Evolutionary conservation across 495 filamentous ascomycete genomes (phyloP).

Genomic region (Copromyces sp.): DNA sequence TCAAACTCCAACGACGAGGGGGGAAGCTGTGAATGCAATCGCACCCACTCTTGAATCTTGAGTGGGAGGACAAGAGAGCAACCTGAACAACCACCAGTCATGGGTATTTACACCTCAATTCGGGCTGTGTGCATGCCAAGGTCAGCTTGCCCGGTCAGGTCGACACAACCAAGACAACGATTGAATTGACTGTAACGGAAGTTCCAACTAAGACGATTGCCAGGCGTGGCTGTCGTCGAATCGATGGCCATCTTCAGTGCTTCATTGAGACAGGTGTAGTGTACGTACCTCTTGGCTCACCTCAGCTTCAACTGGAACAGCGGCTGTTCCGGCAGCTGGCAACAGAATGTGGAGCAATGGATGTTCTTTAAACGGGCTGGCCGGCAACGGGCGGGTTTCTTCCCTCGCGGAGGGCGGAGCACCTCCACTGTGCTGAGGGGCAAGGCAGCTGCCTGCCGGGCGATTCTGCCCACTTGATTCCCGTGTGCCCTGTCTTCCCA

Average conservation of each 20-base stretch:
- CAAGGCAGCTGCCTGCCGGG: background rate
- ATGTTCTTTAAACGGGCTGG: background rate
- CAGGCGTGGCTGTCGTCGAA: background rate
- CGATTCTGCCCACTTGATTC: background rate
- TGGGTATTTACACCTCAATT: background rate
- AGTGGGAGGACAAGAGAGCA: background rate
- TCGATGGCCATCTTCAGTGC: background rate
- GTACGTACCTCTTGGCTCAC: too few species aligned
- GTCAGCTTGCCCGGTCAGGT: background rate
- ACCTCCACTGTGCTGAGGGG: background rate
- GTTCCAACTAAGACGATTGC: background rate
- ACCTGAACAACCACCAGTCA: background rate
- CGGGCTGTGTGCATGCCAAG: background rate
- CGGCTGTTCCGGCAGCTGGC: background rate
- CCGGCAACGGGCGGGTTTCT: background rate
- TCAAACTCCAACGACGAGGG: background rate
- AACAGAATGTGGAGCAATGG: background rate
- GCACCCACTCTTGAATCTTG: background rate
- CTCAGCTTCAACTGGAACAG: background rate
- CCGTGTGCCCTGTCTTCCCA: background rate
- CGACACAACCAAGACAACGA: background rate
- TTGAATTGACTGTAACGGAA: background rate
- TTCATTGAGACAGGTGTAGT: background rate
- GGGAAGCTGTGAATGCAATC: background rate
- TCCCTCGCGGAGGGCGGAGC: background rate